phyloP scores from a whole-genome alignment of 176 grass and related monocot genomes.

The Eremochloa ophiuroides region DNA sequence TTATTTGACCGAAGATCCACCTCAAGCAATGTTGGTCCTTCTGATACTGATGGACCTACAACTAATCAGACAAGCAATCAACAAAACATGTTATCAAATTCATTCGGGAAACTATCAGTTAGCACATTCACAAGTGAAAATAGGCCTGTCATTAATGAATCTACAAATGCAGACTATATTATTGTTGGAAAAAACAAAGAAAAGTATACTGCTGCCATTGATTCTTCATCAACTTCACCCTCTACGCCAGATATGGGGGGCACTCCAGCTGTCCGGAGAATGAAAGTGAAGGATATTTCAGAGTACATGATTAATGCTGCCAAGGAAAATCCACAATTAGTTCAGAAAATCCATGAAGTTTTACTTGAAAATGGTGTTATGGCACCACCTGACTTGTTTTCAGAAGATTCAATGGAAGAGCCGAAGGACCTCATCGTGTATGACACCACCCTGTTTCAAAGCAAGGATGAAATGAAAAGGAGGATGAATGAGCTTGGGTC shows the following conservation, averaged over 20 bases:
- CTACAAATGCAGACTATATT: not conserved
- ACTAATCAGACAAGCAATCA: constrained; percentile 40
- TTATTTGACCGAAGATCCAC: constrained; percentile 40
- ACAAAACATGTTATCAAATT: constrained; percentile 45
- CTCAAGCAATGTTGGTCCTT: constrained; percentile 39
- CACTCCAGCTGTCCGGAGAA: constrained; percentile 58
- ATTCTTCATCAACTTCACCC: constrained; percentile 44
- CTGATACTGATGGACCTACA: constrained; percentile 42
- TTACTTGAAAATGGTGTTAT: constrained; percentile 94
- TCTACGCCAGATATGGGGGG: constrained; percentile 39
- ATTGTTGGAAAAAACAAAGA: constrained; percentile 41
- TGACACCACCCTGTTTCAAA: constrained; percentile 51
- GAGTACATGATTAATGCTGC: constrained; percentile 99
- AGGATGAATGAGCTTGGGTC: constrained; percentile 46
- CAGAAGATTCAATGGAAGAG: constrained; percentile 73
- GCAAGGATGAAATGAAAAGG: constrained; percentile 65
- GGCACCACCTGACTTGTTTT: constrained; percentile 89
- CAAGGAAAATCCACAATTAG: constrained; percentile 95
- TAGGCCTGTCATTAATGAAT: constrained; percentile 25
- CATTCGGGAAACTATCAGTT: constrained; percentile 42
- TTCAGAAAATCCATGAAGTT: constrained; percentile 88
- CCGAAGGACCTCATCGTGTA: constrained; percentile 59
- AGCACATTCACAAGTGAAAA: constrained; percentile 40
- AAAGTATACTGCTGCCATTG: constrained; percentile 12
- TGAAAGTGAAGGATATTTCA: constrained; percentile 98